These are phyloP conservation scores for Suillus luteus DNA, from an alignment of 768 basidiomycete species.

Conservation along the genomic window DNA sequence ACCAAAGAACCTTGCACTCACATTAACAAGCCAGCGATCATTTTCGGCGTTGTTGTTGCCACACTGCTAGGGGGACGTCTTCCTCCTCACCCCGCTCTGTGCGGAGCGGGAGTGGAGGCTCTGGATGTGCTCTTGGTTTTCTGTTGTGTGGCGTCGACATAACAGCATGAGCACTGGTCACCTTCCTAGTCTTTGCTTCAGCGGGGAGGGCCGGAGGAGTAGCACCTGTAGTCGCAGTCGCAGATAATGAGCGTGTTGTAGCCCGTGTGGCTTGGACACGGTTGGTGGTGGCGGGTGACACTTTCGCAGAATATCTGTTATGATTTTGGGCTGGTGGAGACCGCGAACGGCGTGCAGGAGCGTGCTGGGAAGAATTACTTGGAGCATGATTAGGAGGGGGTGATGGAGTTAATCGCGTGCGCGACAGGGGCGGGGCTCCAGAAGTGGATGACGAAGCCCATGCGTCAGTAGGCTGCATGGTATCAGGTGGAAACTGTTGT, in stretches of 20 bases:
- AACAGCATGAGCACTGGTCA: constrained; percentile 63
- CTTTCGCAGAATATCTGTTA: constrained; percentile 36
- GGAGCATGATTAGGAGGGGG: constrained; percentile 34
- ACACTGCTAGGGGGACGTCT: constrained; percentile 77
- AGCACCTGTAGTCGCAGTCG: constrained; percentile 52
- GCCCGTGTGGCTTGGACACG: constrained; percentile 35
- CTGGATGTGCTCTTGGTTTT: constrained; percentile 46
- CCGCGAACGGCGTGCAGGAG: constrained; percentile 44
- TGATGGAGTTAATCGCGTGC: constrained; percentile 35
- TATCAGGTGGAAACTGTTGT: constrained; percentile 58
- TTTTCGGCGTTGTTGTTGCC: constrained; percentile 68
- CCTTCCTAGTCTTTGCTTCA: constrained; percentile 64
- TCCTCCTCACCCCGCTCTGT: constrained; percentile 60
- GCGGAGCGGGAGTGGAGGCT: constrained; percentile 29
- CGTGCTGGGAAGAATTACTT: constrained; percentile 29
- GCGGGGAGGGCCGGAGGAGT: constrained; percentile 35
- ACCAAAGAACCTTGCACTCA: background rate
- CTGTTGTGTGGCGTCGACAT: constrained; percentile 35
- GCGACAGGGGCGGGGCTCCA: constrained; percentile 24
- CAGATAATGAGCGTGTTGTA: constrained; percentile 68
- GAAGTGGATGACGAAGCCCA: constrained; percentile 35
- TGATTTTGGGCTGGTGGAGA: constrained; percentile 53
- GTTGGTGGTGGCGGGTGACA: constrained; percentile 27
- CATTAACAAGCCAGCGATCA: background rate
- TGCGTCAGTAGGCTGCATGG: constrained; percentile 54